Evolutionary conservation across 2,329 filamentous ascomycete species (phyloP).

Genomic region (Arthrobotrys pseudoclavata): DNA sequence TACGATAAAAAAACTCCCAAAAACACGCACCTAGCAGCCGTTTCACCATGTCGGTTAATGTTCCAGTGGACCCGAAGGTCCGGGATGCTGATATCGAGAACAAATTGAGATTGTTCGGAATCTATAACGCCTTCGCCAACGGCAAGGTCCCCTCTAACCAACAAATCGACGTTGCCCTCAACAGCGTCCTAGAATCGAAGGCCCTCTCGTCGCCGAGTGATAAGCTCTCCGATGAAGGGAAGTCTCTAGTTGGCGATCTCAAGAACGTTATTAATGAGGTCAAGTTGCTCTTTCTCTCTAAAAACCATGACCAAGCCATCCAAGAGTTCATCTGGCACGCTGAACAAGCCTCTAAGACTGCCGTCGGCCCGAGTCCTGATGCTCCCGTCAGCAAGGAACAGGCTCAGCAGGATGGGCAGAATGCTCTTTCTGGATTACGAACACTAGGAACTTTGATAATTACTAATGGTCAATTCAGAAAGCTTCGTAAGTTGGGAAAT

Average conservation of each 20-base stretch:
- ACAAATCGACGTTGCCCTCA: conserved; percentile 94
- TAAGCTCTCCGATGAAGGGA: conserved; percentile 85
- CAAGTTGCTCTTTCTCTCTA: conserved; percentile 86
- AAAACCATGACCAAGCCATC: conserved; percentile 93
- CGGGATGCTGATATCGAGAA: conserved; percentile 63
- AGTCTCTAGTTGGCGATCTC: conserved; percentile 81
- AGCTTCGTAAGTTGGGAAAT: conserved; percentile 76
- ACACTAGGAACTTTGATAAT: conserved; percentile 90
- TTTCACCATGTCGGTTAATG: conserved; percentile 62
- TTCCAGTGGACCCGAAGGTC: conserved; percentile 61
- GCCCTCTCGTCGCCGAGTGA: conserved; percentile 76
- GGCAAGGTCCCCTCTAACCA: conserved; percentile 74
- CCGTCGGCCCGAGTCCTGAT: conserved; percentile 64
- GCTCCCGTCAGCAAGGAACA: conserved; percentile 80
- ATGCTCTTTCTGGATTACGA: conserved; percentile 85
- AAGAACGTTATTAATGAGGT: conserved; percentile 84
- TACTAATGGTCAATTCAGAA: conserved; percentile 96
- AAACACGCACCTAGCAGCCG: conserved; percentile 20
- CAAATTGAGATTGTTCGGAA: conserved; percentile 96
- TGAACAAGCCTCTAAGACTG: conserved; percentile 75
- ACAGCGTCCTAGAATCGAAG: conserved; percentile 83
- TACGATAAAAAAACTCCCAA: neutral
- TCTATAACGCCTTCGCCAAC: conserved; percentile 72
- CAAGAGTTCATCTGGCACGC: conserved; percentile 99
- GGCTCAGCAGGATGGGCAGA: conserved; percentile 84